Evolutionary conservation across 352 stramenopile genomes (phyloP).

Genomic region (Peronospora tabacina): DNA sequence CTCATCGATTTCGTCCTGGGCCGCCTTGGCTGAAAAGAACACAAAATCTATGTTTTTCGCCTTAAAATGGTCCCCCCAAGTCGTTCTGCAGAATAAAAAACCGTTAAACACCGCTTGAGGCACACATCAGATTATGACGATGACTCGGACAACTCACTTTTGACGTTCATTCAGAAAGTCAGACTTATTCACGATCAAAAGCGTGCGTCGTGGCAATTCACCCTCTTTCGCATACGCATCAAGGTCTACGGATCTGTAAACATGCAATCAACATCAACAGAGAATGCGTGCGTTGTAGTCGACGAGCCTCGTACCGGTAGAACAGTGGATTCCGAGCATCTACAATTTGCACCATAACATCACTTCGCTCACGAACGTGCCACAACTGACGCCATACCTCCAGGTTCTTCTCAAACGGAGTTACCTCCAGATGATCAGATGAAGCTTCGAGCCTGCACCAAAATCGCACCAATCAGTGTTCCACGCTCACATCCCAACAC

Average conservation of each 20-base stretch:
- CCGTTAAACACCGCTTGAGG: not conserved
- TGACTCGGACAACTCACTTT: conserved; percentile 37
- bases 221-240: conserved; percentile 93
- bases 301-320: conserved; percentile 64
- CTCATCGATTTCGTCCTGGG: conserved; percentile 89
- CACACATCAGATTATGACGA: not conserved
- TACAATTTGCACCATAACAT: conserved; percentile 97
- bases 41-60: conserved; percentile 87
- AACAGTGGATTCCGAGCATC: conserved; percentile 98
- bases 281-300: not conserved
- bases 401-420: conserved; percentile 99
- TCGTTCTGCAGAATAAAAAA: conserved; percentile 30
- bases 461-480: conserved; percentile 9
- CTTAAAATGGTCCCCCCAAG: conserved; percentile 94
- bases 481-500: not conserved
- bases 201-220: conserved; percentile 77
- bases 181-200: conserved; percentile 99
- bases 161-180: conserved; percentile 94
- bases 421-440: conserved; percentile 86
- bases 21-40: conserved; percentile 97
- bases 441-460: conserved; percentile 59
- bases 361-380: conserved; percentile 96
- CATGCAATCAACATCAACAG: not conserved
- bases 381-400: conserved; percentile 99
- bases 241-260: conserved; percentile 88